phyloP scores from a whole-genome alignment of 2,329 filamentous ascomycete genomes.

The Microcera coccophila region DNA sequence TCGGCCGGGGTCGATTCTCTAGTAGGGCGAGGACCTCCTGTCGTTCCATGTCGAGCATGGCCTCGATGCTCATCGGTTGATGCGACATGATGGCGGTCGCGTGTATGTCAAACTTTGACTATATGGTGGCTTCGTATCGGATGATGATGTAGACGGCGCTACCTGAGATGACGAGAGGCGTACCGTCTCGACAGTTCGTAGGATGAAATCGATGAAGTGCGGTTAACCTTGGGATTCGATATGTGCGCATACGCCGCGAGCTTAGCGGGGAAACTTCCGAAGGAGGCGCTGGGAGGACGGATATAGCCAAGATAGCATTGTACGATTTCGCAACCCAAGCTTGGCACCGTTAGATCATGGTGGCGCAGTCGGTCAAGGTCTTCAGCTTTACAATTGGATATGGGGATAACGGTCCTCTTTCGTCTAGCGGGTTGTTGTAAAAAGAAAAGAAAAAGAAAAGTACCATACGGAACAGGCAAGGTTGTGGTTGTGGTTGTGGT shows the following conservation, averaged over 20 bases:
- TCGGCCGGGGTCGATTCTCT: slow-evolving; percentile 44
- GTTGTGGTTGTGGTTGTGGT: too few species aligned
- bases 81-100: slow-evolving; percentile 30
- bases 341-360: slow-evolving; percentile 8
- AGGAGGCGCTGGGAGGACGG: slow-evolving; percentile 8
- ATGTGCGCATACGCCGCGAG: slow-evolving; percentile 10
- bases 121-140: too few species aligned
- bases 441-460: neutral
- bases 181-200: neutral
- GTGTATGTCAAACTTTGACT: too few species aligned
- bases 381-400: neutral
- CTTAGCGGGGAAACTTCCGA: slow-evolving; percentile 10
- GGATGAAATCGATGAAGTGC: neutral
- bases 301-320: slow-evolving; percentile 17
- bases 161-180: neutral
- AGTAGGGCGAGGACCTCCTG: slow-evolving; percentile 67
- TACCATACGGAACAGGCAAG: too few species aligned
- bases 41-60: slow-evolving; percentile 72
- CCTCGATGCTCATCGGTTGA: slow-evolving; percentile 68
- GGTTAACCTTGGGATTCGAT: slow-evolving; percentile 3
- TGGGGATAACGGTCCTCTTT: too few species aligned
- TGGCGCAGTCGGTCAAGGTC: slow-evolving; percentile 9
- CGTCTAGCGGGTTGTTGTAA: neutral
- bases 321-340: slow-evolving; percentile 3
- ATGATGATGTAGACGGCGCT: neutral